Conservation (phyloP, 768 basidiomycete species). For the Baorangia bicolor region DNA sequence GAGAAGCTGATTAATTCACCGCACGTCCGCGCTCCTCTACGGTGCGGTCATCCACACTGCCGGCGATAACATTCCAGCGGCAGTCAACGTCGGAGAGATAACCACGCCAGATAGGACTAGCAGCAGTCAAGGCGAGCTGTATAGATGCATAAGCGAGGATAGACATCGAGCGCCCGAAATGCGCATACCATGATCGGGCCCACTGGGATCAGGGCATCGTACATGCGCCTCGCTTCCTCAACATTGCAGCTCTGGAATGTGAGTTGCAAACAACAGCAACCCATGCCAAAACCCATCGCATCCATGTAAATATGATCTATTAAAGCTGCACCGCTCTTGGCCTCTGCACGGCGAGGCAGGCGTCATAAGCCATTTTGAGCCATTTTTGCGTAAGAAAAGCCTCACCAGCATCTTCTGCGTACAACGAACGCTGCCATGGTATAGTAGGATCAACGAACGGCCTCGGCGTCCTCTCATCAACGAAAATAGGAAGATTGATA, state of each 20-base stretch:
- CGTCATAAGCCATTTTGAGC: conserved; percentile 8
- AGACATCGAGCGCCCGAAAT: background rate
- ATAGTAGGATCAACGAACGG: conserved; percentile 94
- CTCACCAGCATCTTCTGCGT: conserved; percentile 81
- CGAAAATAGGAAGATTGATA: conserved; percentile 91
- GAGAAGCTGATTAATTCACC: conserved; percentile 48
- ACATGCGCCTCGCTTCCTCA: conserved; percentile 86
- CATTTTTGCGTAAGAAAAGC: conserved; percentile 5
- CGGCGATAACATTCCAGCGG: conserved; percentile 98
- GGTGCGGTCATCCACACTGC: conserved; percentile 97
- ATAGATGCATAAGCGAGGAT: conserved; percentile 1
- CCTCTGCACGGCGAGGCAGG: conserved; percentile 51
- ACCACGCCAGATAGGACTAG: conserved; percentile 93
- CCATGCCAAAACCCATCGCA: conserved; percentile 99
- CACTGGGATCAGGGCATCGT: conserved; percentile 94
- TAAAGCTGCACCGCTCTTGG: conserved; percentile 84
- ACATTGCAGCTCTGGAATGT: conserved; percentile 98
- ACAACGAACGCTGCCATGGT: conserved; percentile 80
- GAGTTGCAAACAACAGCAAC: conserved; percentile 95
- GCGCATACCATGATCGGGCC: conserved; percentile 86
- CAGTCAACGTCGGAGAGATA: conserved; percentile 96
- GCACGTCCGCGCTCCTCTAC: conserved; percentile 84
- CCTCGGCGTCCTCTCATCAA: conserved; percentile 82
- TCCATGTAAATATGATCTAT: conserved; percentile 95
- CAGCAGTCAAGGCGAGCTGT: conserved; percentile 91